These are phyloP conservation scores for Saccharomycopsis fibuligera DNA, from an alignment of 805 yeast species.

Conservation along the genomic window DNA sequence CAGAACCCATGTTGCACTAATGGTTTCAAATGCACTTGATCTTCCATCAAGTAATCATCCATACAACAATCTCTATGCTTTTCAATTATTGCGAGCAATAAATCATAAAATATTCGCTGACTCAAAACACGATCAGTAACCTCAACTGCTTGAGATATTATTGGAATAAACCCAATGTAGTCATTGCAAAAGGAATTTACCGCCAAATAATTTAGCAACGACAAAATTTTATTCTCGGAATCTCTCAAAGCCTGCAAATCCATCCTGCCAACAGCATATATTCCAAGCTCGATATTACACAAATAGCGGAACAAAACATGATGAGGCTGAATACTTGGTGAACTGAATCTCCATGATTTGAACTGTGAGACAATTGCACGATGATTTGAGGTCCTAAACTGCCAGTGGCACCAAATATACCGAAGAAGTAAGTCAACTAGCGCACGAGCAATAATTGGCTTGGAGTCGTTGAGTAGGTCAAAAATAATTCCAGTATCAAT, in stretches of 20 bases:
- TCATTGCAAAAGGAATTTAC: slow-evolving; percentile 28
- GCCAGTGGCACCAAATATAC: slow-evolving; percentile 44
- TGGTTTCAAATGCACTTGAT: slow-evolving; percentile 26
- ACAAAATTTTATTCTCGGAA: slow-evolving; percentile 22
- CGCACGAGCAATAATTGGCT: slow-evolving; percentile 26
- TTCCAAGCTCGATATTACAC: slow-evolving; percentile 32
- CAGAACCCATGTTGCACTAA: slow-evolving; percentile 33
- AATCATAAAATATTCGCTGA: slow-evolving; percentile 28
- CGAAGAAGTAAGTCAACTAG: slow-evolving; percentile 37
- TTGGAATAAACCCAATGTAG: slow-evolving; percentile 29
- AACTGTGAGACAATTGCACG: slow-evolving; percentile 25
- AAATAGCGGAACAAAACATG: slow-evolving; percentile 30
- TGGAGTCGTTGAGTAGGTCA: slow-evolving; percentile 26
- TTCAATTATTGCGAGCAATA: slow-evolving; percentile 24
- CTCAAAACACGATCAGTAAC: slow-evolving; percentile 22
- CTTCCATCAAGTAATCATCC: slow-evolving; percentile 28
- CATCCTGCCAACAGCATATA: slow-evolving; percentile 24
- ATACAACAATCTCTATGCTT: slow-evolving; percentile 33
- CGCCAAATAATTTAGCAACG: slow-evolving; percentile 23
- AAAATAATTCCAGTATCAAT: slow-evolving; percentile 34
- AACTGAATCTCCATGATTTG: slow-evolving; percentile 29
- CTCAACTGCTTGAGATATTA: slow-evolving; percentile 32
- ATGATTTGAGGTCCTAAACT: slow-evolving; percentile 24
- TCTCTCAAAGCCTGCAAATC: slow-evolving; percentile 20
- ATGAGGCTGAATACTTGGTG: slow-evolving; percentile 30